Percentiles rank a stretch among this genome's conserved stretches.
Conservation (phyloP, 2,329 filamentous ascomycete species). For the Colletotrichum tropicale region DNA sequence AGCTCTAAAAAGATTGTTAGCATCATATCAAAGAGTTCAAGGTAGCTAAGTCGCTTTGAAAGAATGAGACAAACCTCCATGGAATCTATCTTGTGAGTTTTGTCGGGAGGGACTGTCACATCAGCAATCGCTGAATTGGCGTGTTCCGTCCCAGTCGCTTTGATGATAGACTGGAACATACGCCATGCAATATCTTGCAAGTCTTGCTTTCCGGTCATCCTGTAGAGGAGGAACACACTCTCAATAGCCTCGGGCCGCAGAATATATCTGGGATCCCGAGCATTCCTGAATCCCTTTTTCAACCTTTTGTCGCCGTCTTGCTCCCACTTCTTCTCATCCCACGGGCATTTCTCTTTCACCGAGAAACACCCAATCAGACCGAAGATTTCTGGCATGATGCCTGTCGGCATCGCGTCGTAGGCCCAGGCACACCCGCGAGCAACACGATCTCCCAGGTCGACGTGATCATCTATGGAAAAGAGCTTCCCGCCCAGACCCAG, state of each 20-base stretch:
- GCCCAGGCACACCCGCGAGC: slow-evolving; percentile 57
- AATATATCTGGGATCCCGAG: slow-evolving; percentile 52
- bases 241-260: slow-evolving; percentile 58
- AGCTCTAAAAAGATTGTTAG: slow-evolving; percentile 52
- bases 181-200: slow-evolving; percentile 57
- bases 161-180: slow-evolving; percentile 54
- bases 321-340: slow-evolving; percentile 34
- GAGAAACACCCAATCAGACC: slow-evolving; percentile 41
- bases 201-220: slow-evolving; percentile 51
- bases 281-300: slow-evolving; percentile 66
- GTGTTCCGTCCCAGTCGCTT: slow-evolving; percentile 48
- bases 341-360: slow-evolving; percentile 48
- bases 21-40: background rate
- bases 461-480: slow-evolving; percentile 42
- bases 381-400: slow-evolving; percentile 58
- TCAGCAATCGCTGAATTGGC: slow-evolving; percentile 54
- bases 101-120: slow-evolving; percentile 55
- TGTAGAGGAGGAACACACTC: slow-evolving; percentile 58
- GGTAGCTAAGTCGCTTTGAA: background rate
- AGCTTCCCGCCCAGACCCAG: slow-evolving; percentile 53
- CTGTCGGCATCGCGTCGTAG: slow-evolving; percentile 49
- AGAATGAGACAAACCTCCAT: slow-evolving; percentile 31
- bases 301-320: slow-evolving; percentile 26
- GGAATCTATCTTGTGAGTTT: slow-evolving; percentile 41
- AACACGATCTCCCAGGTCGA: slow-evolving; percentile 47